Conservation (phyloP, 2,329 filamentous ascomycete species). For the Paecilomyces sp. region DNA sequence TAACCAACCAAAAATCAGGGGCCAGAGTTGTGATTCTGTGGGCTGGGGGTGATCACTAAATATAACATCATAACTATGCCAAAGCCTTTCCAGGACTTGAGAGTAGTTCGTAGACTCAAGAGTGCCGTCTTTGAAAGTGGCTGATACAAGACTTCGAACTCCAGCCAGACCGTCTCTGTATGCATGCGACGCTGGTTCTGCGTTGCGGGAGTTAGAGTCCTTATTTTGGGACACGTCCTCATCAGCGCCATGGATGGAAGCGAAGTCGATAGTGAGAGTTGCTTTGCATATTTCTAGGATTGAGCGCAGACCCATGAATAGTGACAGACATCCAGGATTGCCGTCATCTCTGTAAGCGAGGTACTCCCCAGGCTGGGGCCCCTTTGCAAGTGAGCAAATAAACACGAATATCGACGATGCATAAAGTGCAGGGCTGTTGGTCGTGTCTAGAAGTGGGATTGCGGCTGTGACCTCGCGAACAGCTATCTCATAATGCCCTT, state of each 20-base stretch:
- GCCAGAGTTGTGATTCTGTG: not conserved
- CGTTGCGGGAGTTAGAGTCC: not conserved
- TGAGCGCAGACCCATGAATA: slow-evolving; percentile 9
- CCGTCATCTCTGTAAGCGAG: slow-evolving; percentile 9
- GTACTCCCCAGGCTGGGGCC: slow-evolving; percentile 7
- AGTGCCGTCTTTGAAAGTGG: not conserved
- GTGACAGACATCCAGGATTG: not conserved
- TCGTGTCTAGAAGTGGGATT: not conserved
- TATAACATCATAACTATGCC: not conserved
- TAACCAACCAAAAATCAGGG: slow-evolving; percentile 8
- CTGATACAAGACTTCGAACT: not conserved
- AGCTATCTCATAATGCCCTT: slow-evolving; percentile 5
- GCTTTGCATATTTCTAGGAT: slow-evolving; percentile 4
- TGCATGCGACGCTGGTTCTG: not conserved
- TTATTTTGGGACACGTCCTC: not conserved
- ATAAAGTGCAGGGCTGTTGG: slow-evolving; percentile 5
- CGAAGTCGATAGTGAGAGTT: not conserved
- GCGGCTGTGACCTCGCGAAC: slow-evolving; percentile 4
- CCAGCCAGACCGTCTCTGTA: not conserved
- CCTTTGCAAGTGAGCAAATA: slow-evolving; percentile 4
- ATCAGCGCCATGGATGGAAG: not conserved
- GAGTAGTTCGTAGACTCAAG: not conserved
- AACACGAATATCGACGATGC: slow-evolving; percentile 5
- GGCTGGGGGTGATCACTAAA: not conserved
- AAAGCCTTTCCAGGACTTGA: not conserved